phyloP scores from a whole-genome alignment of 176 grass and related monocot species.

The Aegilops longissima region DNA sequence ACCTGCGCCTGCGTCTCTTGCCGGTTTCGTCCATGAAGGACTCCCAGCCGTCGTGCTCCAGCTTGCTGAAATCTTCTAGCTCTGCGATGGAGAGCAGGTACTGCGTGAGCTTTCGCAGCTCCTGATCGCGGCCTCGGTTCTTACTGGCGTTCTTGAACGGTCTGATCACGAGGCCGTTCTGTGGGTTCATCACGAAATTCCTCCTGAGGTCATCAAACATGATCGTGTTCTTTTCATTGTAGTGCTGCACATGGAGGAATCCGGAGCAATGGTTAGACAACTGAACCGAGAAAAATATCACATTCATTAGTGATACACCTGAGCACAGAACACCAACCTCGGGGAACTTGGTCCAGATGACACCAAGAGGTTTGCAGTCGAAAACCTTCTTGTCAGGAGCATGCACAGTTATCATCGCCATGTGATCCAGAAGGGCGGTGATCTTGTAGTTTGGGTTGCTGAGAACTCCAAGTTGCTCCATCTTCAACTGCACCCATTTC shows the following conservation, averaged over 20 bases:
- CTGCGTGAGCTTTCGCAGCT: slow-evolving; percentile 77
- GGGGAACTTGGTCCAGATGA: slow-evolving; percentile 88
- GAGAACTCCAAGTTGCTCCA: slow-evolving; percentile 92
- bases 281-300: not conserved
- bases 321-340: slow-evolving; percentile 51
- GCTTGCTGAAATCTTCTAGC: slow-evolving; percentile 69
- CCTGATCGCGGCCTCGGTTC: slow-evolving; percentile 64
- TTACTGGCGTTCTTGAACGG: slow-evolving; percentile 76
- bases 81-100: slow-evolving; percentile 88
- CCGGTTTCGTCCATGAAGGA: slow-evolving; percentile 58
- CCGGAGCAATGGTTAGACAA: slow-evolving; percentile 19
- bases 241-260: slow-evolving; percentile 62
- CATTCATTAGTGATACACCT: not conserved
- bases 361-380: slow-evolving; percentile 92
- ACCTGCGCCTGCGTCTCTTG: slow-evolving; percentile 72
- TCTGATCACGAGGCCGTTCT: slow-evolving; percentile 83
- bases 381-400: slow-evolving; percentile 60
- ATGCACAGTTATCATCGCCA: slow-evolving; percentile 98
- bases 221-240: slow-evolving; percentile 78
- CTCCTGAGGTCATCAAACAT: slow-evolving; percentile 97
- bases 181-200: slow-evolving; percentile 98
- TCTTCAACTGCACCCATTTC: slow-evolving; percentile 99
- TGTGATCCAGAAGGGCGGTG: slow-evolving; percentile 93
- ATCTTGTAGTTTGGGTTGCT: slow-evolving; percentile 88
- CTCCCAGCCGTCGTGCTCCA: slow-evolving; percentile 86